A percentile compares a stretch with the other conserved stretches of the same genome.
Evolutionary conservation across 306 rosid genomes (phyloP).

Genomic region (Malus sieversii): DNA sequence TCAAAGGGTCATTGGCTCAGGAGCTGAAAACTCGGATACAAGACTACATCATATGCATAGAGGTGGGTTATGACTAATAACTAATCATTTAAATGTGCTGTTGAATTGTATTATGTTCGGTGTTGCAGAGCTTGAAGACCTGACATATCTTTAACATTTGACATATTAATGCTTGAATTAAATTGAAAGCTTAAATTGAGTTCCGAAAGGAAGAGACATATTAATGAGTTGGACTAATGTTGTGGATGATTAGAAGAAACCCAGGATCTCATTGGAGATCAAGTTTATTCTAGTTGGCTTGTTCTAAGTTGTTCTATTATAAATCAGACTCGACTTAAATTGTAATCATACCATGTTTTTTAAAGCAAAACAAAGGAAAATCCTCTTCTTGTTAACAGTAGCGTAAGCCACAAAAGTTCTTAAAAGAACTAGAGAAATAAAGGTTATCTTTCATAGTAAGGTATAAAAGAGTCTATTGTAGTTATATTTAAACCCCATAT

Average conservation of each 20-base stretch:
- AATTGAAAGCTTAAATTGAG: neutral
- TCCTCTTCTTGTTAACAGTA: neutral
- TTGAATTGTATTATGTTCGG: neutral
- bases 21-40: conserved; percentile 82
- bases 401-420: neutral
- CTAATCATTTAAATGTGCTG: neutral
- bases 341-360: neutral
- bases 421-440: neutral
- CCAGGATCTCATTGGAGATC: neutral
- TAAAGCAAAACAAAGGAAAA: neutral
- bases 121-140: neutral
- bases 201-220: neutral
- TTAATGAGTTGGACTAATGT: neutral
- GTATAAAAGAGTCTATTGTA: neutral
- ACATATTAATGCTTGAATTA: neutral
- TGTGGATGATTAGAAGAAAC: neutral
- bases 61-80: conserved; percentile 38
- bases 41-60: conserved; percentile 95
- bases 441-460: neutral
- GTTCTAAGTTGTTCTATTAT: neutral
- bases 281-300: neutral
- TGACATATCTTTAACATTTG: neutral
- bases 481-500: neutral
- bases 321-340: neutral
- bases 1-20: conserved; percentile 75